phyloP scores from a whole-genome alignment of 768 basidiomycete species.

The Sistotremastrum niveocremeum region DNA sequence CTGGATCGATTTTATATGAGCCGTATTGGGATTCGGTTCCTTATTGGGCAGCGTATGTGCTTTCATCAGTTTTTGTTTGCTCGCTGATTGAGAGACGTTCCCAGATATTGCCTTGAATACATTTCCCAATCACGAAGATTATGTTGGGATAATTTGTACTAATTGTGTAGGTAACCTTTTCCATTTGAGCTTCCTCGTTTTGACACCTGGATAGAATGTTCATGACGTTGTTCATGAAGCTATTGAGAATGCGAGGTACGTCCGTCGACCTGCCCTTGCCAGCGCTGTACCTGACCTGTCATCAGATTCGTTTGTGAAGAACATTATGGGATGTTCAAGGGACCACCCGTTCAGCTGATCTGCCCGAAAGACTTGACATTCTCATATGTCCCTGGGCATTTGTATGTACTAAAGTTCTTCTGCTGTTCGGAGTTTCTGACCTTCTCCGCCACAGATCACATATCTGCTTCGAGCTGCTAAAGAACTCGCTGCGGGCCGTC shows the following conservation, averaged over 20 bases:
- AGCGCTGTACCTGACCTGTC: no score
- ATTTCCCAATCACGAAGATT: constrained; percentile 76
- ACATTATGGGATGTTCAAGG: constrained; percentile 86
- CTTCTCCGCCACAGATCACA: constrained; percentile 39
- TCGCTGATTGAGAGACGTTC: background rate
- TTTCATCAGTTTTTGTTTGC: constrained; percentile 1
- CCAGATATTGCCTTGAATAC: constrained; percentile 90
- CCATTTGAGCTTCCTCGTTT: background rate
- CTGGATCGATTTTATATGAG: constrained; percentile 95
- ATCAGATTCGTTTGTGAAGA: constrained; percentile 78
- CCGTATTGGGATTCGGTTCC: constrained; percentile 88
- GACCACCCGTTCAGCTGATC: constrained; percentile 91
- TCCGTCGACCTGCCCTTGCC: constrained; percentile 5
- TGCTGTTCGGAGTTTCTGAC: background rate
- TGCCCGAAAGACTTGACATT: constrained; percentile 80
- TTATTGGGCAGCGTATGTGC: constrained; percentile 85
- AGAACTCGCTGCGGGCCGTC: constrained; percentile 93
- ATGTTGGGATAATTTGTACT: constrained; percentile 96
- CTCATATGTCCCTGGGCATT: constrained; percentile 91
- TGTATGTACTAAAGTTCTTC: constrained; percentile 22
- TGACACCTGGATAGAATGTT: constrained; percentile 45
- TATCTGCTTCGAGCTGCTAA: constrained; percentile 92
- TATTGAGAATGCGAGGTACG: constrained; percentile 81
- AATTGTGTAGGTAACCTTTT: constrained; percentile 47
- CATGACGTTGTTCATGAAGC: constrained; percentile 98